Conservation (phyloP, 768 basidiomycete genomes). For the Leccinum longicurvipes region DNA sequence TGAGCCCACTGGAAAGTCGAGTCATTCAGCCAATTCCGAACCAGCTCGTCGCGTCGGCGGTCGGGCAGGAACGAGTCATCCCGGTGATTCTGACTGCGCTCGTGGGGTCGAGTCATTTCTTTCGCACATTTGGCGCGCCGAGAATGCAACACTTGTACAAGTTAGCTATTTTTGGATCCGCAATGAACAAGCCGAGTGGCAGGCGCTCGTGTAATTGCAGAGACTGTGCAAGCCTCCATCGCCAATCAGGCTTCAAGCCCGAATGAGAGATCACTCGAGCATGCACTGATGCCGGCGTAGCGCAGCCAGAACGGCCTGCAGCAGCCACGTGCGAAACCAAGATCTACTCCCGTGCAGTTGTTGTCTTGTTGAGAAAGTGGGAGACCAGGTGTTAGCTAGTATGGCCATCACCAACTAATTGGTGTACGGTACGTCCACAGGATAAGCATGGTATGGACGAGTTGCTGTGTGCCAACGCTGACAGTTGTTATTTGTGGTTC, state of each 20-base stretch:
- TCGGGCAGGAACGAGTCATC: slow-evolving; percentile 25
- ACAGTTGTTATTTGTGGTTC: slow-evolving; percentile 13
- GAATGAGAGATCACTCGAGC: slow-evolving; percentile 11
- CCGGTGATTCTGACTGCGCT: slow-evolving; percentile 7
- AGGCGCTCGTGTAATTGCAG: slow-evolving; percentile 1
- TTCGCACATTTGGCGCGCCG: slow-evolving; percentile 8
- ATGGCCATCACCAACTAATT: background rate
- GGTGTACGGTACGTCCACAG: background rate
- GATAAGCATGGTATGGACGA: background rate
- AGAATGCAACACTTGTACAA: slow-evolving; percentile 5
- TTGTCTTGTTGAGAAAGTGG: slow-evolving; percentile 10
- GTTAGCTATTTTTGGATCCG: slow-evolving; percentile 13
- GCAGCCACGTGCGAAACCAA: slow-evolving; percentile 18
- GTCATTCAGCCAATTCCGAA: slow-evolving; percentile 8
- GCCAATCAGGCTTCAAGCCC: slow-evolving; percentile 23
- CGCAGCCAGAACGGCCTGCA: background rate
- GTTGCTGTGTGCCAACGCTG: slow-evolving; percentile 21
- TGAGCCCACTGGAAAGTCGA: slow-evolving; percentile 16
- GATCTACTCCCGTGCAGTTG: slow-evolving; percentile 15
- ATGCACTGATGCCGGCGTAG: slow-evolving; percentile 13
- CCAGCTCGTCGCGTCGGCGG: slow-evolving; percentile 16
- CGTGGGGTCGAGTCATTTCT: slow-evolving; percentile 13
- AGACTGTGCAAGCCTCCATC: slow-evolving; percentile 13
- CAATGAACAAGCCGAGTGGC: slow-evolving; percentile 7
- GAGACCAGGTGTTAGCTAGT: background rate